Base-by-base conservation (phyloP, 2,329 filamentous ascomycete genomes). In the Atkinsonella texensis region DNA sequence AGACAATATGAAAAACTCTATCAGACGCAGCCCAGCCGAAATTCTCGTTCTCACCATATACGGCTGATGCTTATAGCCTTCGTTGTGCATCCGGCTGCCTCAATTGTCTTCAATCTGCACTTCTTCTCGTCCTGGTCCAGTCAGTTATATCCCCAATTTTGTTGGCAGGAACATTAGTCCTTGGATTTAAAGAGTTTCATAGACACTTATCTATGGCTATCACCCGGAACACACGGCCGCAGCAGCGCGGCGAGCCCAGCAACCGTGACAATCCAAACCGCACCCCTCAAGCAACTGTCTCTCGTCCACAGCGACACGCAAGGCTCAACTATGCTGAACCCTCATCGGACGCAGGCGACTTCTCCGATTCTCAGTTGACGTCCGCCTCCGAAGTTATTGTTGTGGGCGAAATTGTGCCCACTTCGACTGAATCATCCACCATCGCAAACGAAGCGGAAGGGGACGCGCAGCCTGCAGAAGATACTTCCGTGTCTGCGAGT, bases 181-280 rank as follows among this genome's bases (percentile, higher is more conserved):
- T n/a, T 23, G 23, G 13, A 38, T 15, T 4, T 17, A 47, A 4
- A 8, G 11, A 17, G 11, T 43, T 44, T 15, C 4, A 28, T 18
- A 41, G 39, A 38, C 10, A 11, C 32, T 12, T 32, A 32, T 12
- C 33, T 23, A 66, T 66, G 64, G 60, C 61, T 40, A 56, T 60
- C 35, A 66, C 61, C 38, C 58, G 62, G 54, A 61, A 40, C 9
- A 46, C 46, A 43, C 20, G 49, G 15, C 43, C 52, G 33, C n/a
- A 32, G 33, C 52, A 35, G 10, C 11, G 40, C 20, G 20, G 32
- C 44, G 28, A 17, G 47, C 28, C 31, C 50, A 47, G 56, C 18
- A 48, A 54, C 49, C 57, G 55, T 56, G 45, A 55, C 17, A 48
- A 54, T 50, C 57, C 54, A 63, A 63, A 40, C 52, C 55, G 55